Base-by-base conservation (phyloP, 495 filamentous ascomycete genomes). In the Acidiella bohemica region DNA sequence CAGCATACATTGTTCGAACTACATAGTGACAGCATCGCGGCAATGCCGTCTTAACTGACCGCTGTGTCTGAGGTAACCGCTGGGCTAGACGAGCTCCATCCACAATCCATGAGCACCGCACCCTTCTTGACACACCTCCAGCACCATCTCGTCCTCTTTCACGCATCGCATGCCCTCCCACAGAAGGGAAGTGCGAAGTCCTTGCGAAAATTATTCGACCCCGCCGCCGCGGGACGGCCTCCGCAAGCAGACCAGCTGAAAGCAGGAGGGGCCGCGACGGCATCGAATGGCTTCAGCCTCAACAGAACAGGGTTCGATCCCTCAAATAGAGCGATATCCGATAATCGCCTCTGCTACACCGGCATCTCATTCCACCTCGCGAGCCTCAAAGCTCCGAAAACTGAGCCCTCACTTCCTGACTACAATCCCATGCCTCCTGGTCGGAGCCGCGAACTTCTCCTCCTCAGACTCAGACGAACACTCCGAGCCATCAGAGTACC, bases 391-490 rank as follows among this genome's bases (percentile, higher is more conserved):
- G 22, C 30, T 7, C 36, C 32, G n/a, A 35, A 8, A 13, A 34
- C n/a, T 3, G 20, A 13, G 10, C 24, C 11, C 25, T 49, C 39
- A 53, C 46, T 49, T 53, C 18, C 78, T 72, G 42, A 88, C 74
- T 53, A 86, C 75, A 46, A 90, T 73, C 49, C 81, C 83, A 61
- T 88, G 75, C 54, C 83, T 75, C 53, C 82, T 70, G 43, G 75
- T 73, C 51, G 50, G 64, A 30, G 56, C 36, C 16, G 36, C 18
- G 19, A 44, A 10, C 17, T 24, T 32, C 47, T 47, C 48, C 33
- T 51, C 53, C 43, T 60, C 59, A 42, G 53, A 57, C 38, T 62
- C 62, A 34, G 41, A 49, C 9, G 48, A 57, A 46, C 59, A 75
- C 58, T 77, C 72, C 47, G 78, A 73, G 40, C 71, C 70, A 49